Base-by-base conservation (phyloP, 768 basidiomycete species). In the Filobasidium floriforme region DNA sequence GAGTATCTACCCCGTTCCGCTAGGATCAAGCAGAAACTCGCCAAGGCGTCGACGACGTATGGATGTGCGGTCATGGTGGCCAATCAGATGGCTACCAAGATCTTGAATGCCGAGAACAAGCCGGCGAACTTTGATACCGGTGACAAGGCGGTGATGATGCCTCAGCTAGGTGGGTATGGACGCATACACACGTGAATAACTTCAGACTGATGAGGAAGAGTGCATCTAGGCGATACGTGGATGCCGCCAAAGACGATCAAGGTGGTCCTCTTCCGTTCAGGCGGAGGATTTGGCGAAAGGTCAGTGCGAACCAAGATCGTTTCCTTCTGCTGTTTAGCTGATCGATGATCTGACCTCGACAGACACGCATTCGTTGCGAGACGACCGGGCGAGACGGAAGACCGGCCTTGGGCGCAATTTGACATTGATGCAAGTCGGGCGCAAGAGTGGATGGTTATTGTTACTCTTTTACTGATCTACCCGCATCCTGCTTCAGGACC, bases 61-160 rank as follows among this genome's bases (percentile, higher is more conserved):
- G 65, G 63, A 18, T 78, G 76, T 59, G 76, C 77, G 74, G 72
- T 78, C 26, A 52, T 78, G 19, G 62, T 78, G 29, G 70, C 68
- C 5, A 75, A 73, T 61, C 77, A 78, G 55, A 70, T 78, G 61
- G 75, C 76, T 12, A 78, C 77, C 2, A 77, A 77, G 61, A 68
- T 75, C 3, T 49, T 78, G 41, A 75, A 75, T 1, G 68, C 65
- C 40, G 75, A 76, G 22, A 75, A 76, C 62, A 75, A 77, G 66
- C 75, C 73, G 10, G 73, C 72, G 1, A 77, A 75, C 40, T 76
- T 78, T 63, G 75, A 76, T 44, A 74, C 72, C 1, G 77, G 75
- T 1, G 76, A 77, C 41, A 55, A 71, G 32, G 75, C 75, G 2
- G 71, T 78, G 3, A 67, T 78, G 7, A 77, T 76, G 75, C 76